Base-by-base conservation (phyloP, 768 basidiomycete species). In the Saitozyma sp. region DNA sequence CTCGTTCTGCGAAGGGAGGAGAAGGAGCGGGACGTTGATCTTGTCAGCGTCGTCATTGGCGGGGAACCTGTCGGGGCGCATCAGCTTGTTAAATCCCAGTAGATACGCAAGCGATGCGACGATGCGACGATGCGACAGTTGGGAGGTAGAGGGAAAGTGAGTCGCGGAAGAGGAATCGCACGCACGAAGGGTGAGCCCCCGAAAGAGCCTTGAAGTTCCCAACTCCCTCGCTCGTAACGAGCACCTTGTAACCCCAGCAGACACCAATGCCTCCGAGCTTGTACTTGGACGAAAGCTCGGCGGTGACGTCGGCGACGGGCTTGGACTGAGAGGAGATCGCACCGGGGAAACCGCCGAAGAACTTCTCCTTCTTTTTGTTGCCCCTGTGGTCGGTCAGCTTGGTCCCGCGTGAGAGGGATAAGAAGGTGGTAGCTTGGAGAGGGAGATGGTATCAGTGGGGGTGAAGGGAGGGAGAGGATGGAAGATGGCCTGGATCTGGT, bases 1-100 rank as follows among this genome's bases (percentile, higher is more conserved):
- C 69, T 88, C 87, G 65, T 86, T 86, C 49, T 83, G 81, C 57
- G 86, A 86, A 20, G 84, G 81, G 71, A 86, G 86, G 13, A 87
- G 80, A 13, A 77, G 85, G 41, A 86, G 65, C 38, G 87, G 87
- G 14, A 86, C 80, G 13, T 81, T 77, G 50, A 87, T 73, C 50
- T 83, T 82, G 3, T 82, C 75, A 3, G 82, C 85, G 68, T 88
- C 87, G 3, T 80, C 80, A 14, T 78, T 41, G 29, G 66, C 71
- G n/a, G 66, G 50, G 55, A 75, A 67, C 13, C 74, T 75, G n/a
- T 9, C n/a, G n/a, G n/a, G n/a, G n/a, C n/a, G n/a, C n/a, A n/a
- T n/a, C n/a, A n/a, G n/a, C 19, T 7, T 16, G 84, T 86, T 11
- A 37, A 50, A n/a, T n/a, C n/a, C n/a, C n/a, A n/a, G n/a, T n/a